Percentiles rank a stretch among this genome's conserved stretches.
phyloP scores from a whole-genome alignment of 1,139 yeast genomes.

The Taphrina flavorubra region DNA sequence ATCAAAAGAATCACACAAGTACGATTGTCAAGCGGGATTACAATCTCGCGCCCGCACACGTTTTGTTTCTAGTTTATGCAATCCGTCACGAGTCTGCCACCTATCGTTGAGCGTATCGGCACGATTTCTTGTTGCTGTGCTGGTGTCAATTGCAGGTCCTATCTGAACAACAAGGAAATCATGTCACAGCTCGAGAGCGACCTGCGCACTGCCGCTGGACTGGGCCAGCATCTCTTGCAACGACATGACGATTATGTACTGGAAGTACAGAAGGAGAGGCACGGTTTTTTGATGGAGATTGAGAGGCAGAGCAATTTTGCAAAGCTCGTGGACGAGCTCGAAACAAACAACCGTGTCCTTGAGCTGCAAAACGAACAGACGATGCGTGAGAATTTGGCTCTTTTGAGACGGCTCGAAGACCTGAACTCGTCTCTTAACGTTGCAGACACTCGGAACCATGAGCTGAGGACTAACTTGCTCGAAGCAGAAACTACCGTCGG shows the following conservation, averaged over 20 bases:
- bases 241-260: slow-evolving; percentile 22
- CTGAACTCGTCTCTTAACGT: slow-evolving; percentile 19
- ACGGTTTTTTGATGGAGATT: slow-evolving; percentile 16
- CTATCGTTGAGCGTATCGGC: slow-evolving; percentile 13
- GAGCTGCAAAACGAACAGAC: slow-evolving; percentile 24
- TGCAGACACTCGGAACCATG: slow-evolving; percentile 27
- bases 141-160: slow-evolving; percentile 7
- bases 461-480: slow-evolving; percentile 10
- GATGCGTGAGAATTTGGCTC: slow-evolving; percentile 25
- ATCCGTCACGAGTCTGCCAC: slow-evolving; percentile 12
- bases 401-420: slow-evolving; percentile 29
- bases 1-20: background rate
- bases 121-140: slow-evolving; percentile 30
- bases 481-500: slow-evolving; percentile 23
- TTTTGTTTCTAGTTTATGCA: slow-evolving; percentile 24
- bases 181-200: slow-evolving; percentile 30
- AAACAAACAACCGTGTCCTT: slow-evolving; percentile 22
- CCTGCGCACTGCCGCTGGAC: slow-evolving; percentile 26
- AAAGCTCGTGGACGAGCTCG: slow-evolving; percentile 28
- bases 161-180: slow-evolving; percentile 18
- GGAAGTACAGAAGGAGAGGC: slow-evolving; percentile 15
- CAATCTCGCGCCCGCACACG: slow-evolving; percentile 1
- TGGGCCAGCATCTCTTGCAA: slow-evolving; percentile 21
- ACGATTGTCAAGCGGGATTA: background rate
- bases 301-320: slow-evolving; percentile 22